Evolutionary conservation across 164 flowering plant genomes (phyloP).

Genomic region (Tetrastigma voinierianum): DNA sequence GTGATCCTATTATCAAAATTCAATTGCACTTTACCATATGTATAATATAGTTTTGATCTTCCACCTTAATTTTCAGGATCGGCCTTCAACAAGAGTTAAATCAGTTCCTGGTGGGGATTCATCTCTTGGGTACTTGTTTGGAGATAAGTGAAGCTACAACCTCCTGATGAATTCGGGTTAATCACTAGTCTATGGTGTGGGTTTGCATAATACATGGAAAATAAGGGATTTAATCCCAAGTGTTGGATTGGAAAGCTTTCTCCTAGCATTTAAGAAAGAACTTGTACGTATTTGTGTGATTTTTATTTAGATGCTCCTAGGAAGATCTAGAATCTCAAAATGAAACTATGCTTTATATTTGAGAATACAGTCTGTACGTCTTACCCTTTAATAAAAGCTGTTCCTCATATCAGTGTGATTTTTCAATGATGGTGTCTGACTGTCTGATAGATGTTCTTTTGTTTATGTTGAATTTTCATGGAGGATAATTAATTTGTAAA

Average conservation of each 20-base stretch:
- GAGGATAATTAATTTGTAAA: neutral
- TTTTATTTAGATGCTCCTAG: neutral
- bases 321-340: neutral
- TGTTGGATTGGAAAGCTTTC: neutral
- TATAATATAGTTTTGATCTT: neutral
- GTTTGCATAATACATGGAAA: neutral
- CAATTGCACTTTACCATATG: neutral
- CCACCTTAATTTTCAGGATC: slow-evolving; percentile 22
- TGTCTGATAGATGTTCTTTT: neutral
- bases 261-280: neutral
- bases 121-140: slow-evolving; percentile 39
- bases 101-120: slow-evolving; percentile 43
- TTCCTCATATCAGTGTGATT: neutral
- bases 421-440: neutral
- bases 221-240: slow-evolving; percentile 5
- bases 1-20: neutral
- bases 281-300: neutral
- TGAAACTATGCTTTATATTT: neutral
- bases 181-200: neutral
- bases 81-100: slow-evolving; percentile 37
- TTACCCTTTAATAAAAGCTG: neutral
- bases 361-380: neutral
- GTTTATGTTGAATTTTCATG: neutral
- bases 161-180: neutral
- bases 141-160: slow-evolving; percentile 27